Conservation (phyloP, 768 basidiomycete genomes). For the Paxillus ammoniavirescens region DNA sequence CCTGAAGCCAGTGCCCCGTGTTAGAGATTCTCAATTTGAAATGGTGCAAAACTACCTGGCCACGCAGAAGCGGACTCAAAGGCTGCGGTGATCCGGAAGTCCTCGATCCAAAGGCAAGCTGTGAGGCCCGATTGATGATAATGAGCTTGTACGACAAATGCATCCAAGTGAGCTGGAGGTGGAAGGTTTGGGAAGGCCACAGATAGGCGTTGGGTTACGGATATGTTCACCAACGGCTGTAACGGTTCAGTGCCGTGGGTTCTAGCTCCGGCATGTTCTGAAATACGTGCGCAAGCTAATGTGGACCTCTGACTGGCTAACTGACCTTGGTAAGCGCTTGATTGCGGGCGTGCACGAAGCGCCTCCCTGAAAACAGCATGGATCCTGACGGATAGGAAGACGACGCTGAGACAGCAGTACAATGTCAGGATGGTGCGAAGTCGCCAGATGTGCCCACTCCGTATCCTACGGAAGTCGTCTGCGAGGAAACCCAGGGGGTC, state of each 20-base stretch:
- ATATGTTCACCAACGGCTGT: conserved; percentile 28
- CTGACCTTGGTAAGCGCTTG: neutral
- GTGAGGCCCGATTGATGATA: conserved; percentile 26
- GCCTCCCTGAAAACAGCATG: conserved; percentile 5
- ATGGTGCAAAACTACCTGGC: conserved; percentile 36
- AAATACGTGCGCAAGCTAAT: neutral
- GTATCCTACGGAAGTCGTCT: conserved; percentile 26
- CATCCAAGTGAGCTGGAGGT: conserved; percentile 30
- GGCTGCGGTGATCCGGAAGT: conserved; percentile 33
- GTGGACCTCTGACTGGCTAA: neutral
- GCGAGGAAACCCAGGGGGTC: conserved; percentile 23
- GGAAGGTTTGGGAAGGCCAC: conserved; percentile 33
- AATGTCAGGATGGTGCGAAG: conserved; percentile 32
- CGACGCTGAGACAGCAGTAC: conserved; percentile 43
- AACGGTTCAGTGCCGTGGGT: neutral
- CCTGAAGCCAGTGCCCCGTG: conserved; percentile 28
- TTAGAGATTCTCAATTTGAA: neutral
- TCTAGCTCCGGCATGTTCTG: neutral
- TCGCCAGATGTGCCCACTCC: conserved; percentile 23
- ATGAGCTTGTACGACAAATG: conserved; percentile 33
- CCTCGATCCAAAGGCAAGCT: conserved; percentile 51
- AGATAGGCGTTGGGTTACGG: conserved; percentile 34
- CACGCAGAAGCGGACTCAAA: conserved; percentile 39
- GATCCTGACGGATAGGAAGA: conserved; percentile 36
- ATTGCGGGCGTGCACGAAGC: neutral